Evolutionary conservation across 352 stramenopile genomes (phyloP).

Genomic region (Aphanomyces euteiches): DNA sequence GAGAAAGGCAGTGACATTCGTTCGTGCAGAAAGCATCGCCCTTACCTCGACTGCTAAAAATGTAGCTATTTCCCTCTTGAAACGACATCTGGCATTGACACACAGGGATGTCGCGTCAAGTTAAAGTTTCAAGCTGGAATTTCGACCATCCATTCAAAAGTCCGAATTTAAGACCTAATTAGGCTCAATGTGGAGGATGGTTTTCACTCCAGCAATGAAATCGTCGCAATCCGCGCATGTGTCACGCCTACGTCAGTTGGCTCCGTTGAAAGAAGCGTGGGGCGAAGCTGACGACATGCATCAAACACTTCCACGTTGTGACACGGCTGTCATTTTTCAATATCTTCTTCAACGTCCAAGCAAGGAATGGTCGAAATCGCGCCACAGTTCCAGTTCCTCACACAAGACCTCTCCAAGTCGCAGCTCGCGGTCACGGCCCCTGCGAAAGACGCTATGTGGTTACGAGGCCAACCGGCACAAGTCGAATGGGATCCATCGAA

Average conservation of each 20-base stretch:
- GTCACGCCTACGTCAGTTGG: slow-evolving; percentile 10
- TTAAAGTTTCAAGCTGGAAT: background rate
- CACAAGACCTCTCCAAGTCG: slow-evolving; percentile 22
- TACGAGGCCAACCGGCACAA: slow-evolving; percentile 18
- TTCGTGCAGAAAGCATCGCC: background rate
- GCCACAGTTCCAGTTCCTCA: slow-evolving; percentile 16
- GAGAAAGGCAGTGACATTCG: background rate
- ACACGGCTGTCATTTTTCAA: background rate
- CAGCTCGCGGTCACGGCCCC: slow-evolving; percentile 8
- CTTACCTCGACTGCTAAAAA: slow-evolving; percentile 14
- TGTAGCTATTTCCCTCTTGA: background rate
- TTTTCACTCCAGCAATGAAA: background rate
- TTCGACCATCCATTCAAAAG: background rate
- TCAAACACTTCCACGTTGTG: background rate
- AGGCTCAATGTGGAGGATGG: background rate
- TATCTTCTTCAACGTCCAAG: slow-evolving; percentile 2
- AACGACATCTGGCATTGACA: background rate
- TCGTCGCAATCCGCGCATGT: too few relatives aligned
- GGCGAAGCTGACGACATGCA: background rate
- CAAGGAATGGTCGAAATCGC: slow-evolving; percentile 1
- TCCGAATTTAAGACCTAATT: background rate
- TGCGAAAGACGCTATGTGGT: slow-evolving; percentile 14
- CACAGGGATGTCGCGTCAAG: slow-evolving; percentile 8
- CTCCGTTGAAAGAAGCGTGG: background rate
- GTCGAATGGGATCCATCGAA: slow-evolving; percentile 18